Conservation (phyloP, 1,284 basidiomycete species). For the Wolfiporia cocos region DNA sequence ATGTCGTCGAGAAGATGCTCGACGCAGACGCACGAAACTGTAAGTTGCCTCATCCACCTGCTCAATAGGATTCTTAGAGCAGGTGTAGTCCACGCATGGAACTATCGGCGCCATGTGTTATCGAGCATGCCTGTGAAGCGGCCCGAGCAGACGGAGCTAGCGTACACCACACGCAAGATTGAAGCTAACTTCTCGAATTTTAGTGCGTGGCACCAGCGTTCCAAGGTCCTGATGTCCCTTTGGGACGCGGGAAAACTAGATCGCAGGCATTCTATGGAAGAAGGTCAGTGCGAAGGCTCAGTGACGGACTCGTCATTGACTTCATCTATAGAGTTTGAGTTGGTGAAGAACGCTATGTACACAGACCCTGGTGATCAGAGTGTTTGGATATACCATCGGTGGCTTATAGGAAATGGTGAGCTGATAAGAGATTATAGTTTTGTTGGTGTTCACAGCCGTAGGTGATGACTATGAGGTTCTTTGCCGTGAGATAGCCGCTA, state of each 20-base stretch:
- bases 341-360: constrained; percentile 92
- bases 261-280: constrained; percentile 48
- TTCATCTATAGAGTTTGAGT: constrained; percentile 70
- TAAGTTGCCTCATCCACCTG: constrained; percentile 35
- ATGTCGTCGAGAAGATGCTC: constrained; percentile 85
- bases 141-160: constrained; percentile 57
- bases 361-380: constrained; percentile 96
- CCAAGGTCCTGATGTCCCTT: constrained; percentile 69
- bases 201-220: constrained; percentile 97
- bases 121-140: constrained; percentile 56
- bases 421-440: neutral
- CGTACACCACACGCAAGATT: constrained; percentile 87
- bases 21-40: constrained; percentile 88
- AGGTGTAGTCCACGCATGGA: constrained; percentile 82
- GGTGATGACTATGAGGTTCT: constrained; percentile 55
- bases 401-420: constrained; percentile 81
- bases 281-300: constrained; percentile 41
- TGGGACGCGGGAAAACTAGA: constrained; percentile 59
- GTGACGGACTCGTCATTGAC: neutral
- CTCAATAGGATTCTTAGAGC: neutral
- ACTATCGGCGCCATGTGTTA: constrained; percentile 83
- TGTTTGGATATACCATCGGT: constrained; percentile 97
- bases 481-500: constrained; percentile 73
- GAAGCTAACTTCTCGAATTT: constrained; percentile 96
- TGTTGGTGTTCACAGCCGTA: neutral